Percentiles rank a stretch among this genome's conserved stretches.
These are phyloP conservation scores for Candida golubevii DNA, from an alignment of 805 yeast species.

Conservation along the genomic window DNA sequence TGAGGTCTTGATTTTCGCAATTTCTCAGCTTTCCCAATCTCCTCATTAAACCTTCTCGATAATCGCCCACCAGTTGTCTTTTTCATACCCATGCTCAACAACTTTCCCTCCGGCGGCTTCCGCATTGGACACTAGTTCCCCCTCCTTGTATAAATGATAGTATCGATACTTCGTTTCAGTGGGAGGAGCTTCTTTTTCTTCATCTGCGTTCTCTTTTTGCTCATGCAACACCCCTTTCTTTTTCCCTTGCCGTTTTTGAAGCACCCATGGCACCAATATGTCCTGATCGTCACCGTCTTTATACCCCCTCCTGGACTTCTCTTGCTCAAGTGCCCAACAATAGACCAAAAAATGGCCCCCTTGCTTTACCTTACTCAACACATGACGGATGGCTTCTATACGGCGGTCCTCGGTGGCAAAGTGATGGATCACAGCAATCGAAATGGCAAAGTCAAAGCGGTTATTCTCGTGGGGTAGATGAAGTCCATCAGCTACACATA, in stretches of 20 bases:
- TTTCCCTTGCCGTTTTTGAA: conserved; percentile 46
- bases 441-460: conserved; percentile 78
- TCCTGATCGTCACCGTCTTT: conserved; percentile 91
- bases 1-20: too few relatives aligned
- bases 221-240: conserved; percentile 32
- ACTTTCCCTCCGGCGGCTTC: conserved; percentile 64
- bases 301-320: conserved; percentile 82
- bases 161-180: conserved; percentile 68
- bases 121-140: conserved; percentile 76
- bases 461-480: conserved; percentile 36
- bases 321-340: conserved; percentile 97
- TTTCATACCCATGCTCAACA: conserved; percentile 77
- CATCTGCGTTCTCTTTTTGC: conserved; percentile 29
- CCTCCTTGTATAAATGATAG: conserved; percentile 81
- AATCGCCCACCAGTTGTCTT: conserved; percentile 86
- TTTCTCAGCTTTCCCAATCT: background rate
- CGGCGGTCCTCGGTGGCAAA: conserved; percentile 84
- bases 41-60: conserved; percentile 11
- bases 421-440: conserved; percentile 95
- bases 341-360: conserved; percentile 77
- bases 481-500: conserved; percentile 79
- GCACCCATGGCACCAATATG: conserved; percentile 93
- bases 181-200: conserved; percentile 18
- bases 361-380: conserved; percentile 51
- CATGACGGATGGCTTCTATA: conserved; percentile 65